Percentiles rank a stretch among this genome's conserved stretches.
These are phyloP conservation scores for Vachellia pachyceras DNA, from an alignment of 306 rosid genomes.

Conservation along the genomic window DNA sequence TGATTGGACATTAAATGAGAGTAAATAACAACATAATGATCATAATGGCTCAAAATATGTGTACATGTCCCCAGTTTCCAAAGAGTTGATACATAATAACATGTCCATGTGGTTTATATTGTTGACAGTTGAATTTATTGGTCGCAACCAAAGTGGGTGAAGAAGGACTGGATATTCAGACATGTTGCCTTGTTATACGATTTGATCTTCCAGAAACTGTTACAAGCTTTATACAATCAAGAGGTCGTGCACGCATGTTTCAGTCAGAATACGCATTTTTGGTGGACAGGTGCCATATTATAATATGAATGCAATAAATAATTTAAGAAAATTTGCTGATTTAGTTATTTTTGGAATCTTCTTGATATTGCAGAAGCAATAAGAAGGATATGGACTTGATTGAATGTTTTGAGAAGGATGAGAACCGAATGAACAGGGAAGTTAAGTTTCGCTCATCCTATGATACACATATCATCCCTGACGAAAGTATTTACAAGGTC, in stretches of 20 bases:
- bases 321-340: constrained; percentile 26
- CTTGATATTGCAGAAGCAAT: constrained; percentile 61
- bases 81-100: constrained; percentile 33
- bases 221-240: constrained; percentile 97
- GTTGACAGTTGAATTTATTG: constrained; percentile 81
- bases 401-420: constrained; percentile 63
- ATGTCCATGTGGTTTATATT: constrained; percentile 40
- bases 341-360: constrained; percentile 31
- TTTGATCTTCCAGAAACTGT: constrained; percentile 99
- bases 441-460: constrained; percentile 60
- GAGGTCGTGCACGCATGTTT: constrained; percentile 98
- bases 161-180: constrained; percentile 99
- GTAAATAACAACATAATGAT: neutral
- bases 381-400: constrained; percentile 72
- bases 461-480: constrained; percentile 57
- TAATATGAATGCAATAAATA: constrained; percentile 32
- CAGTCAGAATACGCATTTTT: constrained; percentile 87
- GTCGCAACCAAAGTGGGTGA: constrained; percentile 98
- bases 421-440: constrained; percentile 73
- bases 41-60: constrained; percentile 12
- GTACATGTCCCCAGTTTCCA: constrained; percentile 19
- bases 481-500: constrained; percentile 70
- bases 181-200: constrained; percentile 92
- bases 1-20: constrained; percentile 11
- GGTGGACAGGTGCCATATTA: constrained; percentile 78